Evolutionary conservation across 192 early-diverging fungal species (phyloP).

Genomic region (Podila horticola): DNA sequence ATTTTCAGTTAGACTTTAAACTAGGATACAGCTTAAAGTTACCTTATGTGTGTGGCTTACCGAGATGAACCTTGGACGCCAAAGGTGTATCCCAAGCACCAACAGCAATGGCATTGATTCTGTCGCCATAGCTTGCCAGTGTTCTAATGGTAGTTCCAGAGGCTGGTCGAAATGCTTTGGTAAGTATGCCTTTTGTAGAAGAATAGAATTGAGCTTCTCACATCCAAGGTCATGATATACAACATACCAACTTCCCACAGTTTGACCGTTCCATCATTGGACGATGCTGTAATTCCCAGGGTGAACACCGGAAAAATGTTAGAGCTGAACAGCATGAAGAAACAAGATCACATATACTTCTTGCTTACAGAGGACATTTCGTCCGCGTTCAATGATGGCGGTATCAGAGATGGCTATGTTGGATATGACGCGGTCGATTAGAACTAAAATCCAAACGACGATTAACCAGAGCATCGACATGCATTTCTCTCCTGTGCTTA

Average conservation of each 20-base stretch:
- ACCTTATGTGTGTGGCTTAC: constrained; percentile 20
- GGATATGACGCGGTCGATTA: no score
- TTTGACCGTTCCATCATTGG: constrained; percentile 63
- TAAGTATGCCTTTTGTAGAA: not conserved
- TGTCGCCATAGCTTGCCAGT: constrained; percentile 20
- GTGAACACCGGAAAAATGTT: no score
- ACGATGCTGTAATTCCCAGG: constrained; percentile 50
- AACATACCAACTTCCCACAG: constrained; percentile 69
- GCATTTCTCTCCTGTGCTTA: constrained; percentile 4
- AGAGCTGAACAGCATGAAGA: no score
- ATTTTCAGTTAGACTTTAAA: no score
- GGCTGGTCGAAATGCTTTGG: constrained; percentile 17
- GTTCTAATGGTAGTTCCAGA: constrained; percentile 56
- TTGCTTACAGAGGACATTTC: constrained; percentile 70
- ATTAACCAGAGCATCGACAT: not conserved
- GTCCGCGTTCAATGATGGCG: constrained; percentile 71
- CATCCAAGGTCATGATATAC: not conserved
- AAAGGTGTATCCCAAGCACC: constrained; percentile 27
- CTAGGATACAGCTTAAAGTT: not conserved
- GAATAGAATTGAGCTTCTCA: not conserved
- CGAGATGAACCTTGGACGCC: constrained; percentile 17
- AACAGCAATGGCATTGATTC: constrained; percentile 53
- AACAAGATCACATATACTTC: no score
- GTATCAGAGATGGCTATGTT: constrained; percentile 65
- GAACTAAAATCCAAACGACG: not conserved